phyloP scores from a whole-genome alignment of 805 yeast genomes.

The Zygosaccharomyces pseudorouxii region DNA sequence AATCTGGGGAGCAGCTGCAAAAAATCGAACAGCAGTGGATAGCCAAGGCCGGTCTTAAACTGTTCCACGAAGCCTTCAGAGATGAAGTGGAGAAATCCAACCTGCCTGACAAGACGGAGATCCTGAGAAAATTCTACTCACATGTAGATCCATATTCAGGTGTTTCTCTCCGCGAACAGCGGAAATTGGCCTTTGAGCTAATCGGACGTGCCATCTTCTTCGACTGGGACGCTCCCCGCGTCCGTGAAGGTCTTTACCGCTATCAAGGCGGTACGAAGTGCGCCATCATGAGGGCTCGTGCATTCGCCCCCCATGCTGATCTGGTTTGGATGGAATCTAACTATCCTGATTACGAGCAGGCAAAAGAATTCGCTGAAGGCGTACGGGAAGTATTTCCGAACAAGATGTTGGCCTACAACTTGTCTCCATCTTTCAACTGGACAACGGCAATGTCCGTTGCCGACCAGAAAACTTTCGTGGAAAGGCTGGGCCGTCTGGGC shows the following conservation, averaged over 20 bases:
- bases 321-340: slow-evolving; percentile 98
- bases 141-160: slow-evolving; percentile 71
- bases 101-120: slow-evolving; percentile 49
- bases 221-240: slow-evolving; percentile 94
- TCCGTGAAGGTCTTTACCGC: slow-evolving; percentile 94
- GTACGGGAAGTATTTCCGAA: slow-evolving; percentile 75
- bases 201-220: slow-evolving; percentile 81
- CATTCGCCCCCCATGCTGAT: slow-evolving; percentile 92
- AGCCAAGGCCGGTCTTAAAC: slow-evolving; percentile 73
- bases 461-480: slow-evolving; percentile 88
- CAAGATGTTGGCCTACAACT: slow-evolving; percentile 94
- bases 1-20: slow-evolving; percentile 64
- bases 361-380: slow-evolving; percentile 91
- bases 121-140: slow-evolving; percentile 59
- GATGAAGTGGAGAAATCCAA: slow-evolving; percentile 67
- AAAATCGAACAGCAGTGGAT: slow-evolving; percentile 79
- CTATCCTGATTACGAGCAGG: slow-evolving; percentile 89
- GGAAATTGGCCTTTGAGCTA: slow-evolving; percentile 65
- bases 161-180: slow-evolving; percentile 75
- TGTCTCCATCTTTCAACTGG: slow-evolving; percentile 98
- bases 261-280: slow-evolving; percentile 95
- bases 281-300: slow-evolving; percentile 94
- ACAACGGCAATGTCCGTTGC: slow-evolving; percentile 81
- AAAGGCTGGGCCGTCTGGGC: slow-evolving; percentile 81
- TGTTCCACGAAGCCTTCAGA: slow-evolving; percentile 86